Evolutionary conservation across 371 early-diverging fungal species (phyloP), one percentile per base, ranked within the genome.

Genomic region (Mortierella sp.): DNA sequence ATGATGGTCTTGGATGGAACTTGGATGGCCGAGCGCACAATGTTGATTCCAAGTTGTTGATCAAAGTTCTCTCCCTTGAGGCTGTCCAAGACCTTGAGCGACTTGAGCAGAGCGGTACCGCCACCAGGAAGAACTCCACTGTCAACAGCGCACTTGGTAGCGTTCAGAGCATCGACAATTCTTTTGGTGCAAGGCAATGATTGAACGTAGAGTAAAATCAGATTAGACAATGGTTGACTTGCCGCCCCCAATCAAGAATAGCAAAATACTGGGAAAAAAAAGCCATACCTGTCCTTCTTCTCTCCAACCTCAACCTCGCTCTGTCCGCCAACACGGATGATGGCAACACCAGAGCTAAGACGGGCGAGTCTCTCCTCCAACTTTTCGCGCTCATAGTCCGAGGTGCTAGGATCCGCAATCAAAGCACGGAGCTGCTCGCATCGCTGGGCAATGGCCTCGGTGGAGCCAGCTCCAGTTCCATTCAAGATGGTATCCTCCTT

Each of bases 221-320:
- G 39, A 49, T 49, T 34, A 44, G 21, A 51, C 19, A 19, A 16
- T 43, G 4, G 16, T 3, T 16, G n/a, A n/a, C n/a, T n/a, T n/a
- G n/a, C n/a, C n/a, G n/a, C n/a, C n/a, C n/a, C n/a, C n/a, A n/a
- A n/a, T n/a, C n/a, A n/a, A n/a, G n/a, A n/a, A n/a, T n/a, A n/a
- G n/a, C n/a, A n/a, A n/a, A n/a, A n/a, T n/a, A n/a, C n/a, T n/a
- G n/a, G n/a, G n/a, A n/a, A n/a, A n/a, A n/a, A n/a, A n/a, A 51
- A 22, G 24, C 2, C 14, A 10, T 57, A 71, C 71, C 98, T 89
- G 84, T 98, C 98, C 92, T 98, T 98, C 95, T 97, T 98, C 85
- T 98, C 98, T 63, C 98, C 97, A 46, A 98, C 98, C 82, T 98
- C 98, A 45, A 98, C 96, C 82, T 98, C 98, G 48, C 96, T 95